Evolutionary conservation across 2,329 filamentous ascomycete genomes (phyloP).

Genomic region (Colletotrichum tropicale): DNA sequence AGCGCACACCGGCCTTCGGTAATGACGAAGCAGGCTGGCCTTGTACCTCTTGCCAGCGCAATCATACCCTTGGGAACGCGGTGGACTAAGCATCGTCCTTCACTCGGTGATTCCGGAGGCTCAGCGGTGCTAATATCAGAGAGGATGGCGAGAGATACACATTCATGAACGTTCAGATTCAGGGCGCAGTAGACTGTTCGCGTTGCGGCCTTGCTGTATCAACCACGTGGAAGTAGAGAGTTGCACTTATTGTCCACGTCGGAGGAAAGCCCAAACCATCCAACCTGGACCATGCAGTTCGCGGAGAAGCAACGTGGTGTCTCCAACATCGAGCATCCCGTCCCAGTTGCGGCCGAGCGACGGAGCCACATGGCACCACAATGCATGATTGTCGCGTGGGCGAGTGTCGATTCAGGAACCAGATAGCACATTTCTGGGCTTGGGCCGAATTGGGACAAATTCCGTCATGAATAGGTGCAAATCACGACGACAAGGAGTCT

Average conservation of each 20-base stretch:
- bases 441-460: not conserved
- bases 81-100: not conserved
- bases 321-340: not conserved
- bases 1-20: not conserved
- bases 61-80: not conserved
- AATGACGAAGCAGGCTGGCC: not conserved
- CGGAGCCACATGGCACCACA: not conserved
- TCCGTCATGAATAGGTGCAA: not conserved
- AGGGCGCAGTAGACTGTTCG: not conserved
- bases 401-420: not conserved
- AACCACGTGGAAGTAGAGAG: not conserved
- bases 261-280: not conserved
- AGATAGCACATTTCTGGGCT: not conserved
- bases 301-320: conserved; percentile 2
- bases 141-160: not conserved
- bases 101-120: not conserved
- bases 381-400: not conserved
- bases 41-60: not conserved
- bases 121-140: not conserved
- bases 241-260: not conserved
- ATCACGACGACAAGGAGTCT: not conserved
- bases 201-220: not conserved
- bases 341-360: not conserved
- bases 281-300: not conserved
- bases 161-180: not conserved